These are phyloP conservation scores for Nigrospora oryzae DNA, from an alignment of 2,329 filamentous ascomycete genomes.

Conservation along the genomic window DNA sequence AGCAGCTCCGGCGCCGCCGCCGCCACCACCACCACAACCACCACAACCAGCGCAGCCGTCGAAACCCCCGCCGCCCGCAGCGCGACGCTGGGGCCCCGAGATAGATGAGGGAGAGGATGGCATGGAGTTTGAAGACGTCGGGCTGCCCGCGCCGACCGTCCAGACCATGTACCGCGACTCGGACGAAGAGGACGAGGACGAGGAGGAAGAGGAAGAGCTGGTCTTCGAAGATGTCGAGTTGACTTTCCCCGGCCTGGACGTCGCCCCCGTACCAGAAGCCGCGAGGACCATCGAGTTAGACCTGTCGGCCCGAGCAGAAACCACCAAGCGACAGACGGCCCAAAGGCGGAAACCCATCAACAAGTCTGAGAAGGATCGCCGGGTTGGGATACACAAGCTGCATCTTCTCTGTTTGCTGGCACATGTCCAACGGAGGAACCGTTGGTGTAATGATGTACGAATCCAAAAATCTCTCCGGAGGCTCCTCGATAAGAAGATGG, in stretches of 20 bases:
- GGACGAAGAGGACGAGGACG: slow-evolving; percentile 31
- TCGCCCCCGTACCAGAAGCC: slow-evolving; percentile 7
- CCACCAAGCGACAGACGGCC: slow-evolving; percentile 17
- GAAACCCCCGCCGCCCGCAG: slow-evolving; percentile 6
- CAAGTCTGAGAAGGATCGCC: slow-evolving; percentile 42
- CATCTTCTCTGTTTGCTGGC: slow-evolving; percentile 78
- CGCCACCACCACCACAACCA: no score
- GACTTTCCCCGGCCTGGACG: slow-evolving; percentile 12
- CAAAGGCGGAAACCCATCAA: slow-evolving; percentile 44
- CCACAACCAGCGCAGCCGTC: slow-evolving; percentile 11
- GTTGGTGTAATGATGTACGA: slow-evolving; percentile 75
- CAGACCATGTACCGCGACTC: slow-evolving; percentile 43
- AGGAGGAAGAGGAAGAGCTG: slow-evolving; percentile 31
- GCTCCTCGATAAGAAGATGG: slow-evolving; percentile 57
- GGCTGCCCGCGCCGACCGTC: slow-evolving; percentile 35
- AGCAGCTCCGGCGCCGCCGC: slow-evolving; percentile 8
- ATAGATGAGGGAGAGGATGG: slow-evolving; percentile 27
- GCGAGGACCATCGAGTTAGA: slow-evolving; percentile 40
- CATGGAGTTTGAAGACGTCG: slow-evolving; percentile 42
- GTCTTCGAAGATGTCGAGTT: slow-evolving; percentile 43
- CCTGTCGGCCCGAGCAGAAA: slow-evolving; percentile 34
- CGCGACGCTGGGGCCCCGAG: slow-evolving; percentile 1
- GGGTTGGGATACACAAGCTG: slow-evolving; percentile 75
- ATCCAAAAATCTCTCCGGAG: slow-evolving; percentile 59
- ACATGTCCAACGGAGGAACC: slow-evolving; percentile 70